Evolutionary conservation across 352 stramenopile species (phyloP).

Genomic region (Globisporangium lucens): DNA sequence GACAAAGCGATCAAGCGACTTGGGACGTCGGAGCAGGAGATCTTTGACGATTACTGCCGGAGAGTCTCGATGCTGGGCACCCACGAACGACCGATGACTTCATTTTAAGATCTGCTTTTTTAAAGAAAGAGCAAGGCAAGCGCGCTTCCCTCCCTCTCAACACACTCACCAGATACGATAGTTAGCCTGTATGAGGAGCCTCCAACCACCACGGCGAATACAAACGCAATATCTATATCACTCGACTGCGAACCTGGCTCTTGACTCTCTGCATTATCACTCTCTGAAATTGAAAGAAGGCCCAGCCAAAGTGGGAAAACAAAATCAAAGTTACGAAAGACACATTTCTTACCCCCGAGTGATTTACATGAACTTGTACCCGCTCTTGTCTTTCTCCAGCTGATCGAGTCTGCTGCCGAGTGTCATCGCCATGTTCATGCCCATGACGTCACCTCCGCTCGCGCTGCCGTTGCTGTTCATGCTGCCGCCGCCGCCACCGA

Average conservation of each 20-base stretch:
- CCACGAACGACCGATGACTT: conserved; percentile 17
- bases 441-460: conserved; percentile 6
- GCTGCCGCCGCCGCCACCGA: conserved; percentile 18
- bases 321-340: background rate
- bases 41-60: conserved; percentile 58
- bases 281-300: background rate
- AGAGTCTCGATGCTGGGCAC: conserved; percentile 45
- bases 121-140: background rate
- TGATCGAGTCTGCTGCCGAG: conserved; percentile 75
- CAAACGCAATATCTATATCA: conserved; percentile 5
- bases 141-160: background rate
- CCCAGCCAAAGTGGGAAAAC: background rate
- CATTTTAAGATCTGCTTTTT: conserved; percentile 5
- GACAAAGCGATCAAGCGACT: conserved; percentile 56
- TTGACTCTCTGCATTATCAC: background rate
- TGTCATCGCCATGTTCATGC: conserved; percentile 26
- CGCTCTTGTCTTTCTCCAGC: conserved; percentile 62
- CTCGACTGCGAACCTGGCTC: background rate
- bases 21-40: conserved; percentile 58
- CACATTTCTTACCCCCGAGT: background rate
- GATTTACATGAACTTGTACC: conserved; percentile 26
- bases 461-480: conserved; percentile 19
- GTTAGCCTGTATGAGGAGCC: background rate
- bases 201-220: background rate
- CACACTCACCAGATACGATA: background rate